Base-by-base conservation (phyloP, 306 rosid species). In the Urtica urens region DNA sequence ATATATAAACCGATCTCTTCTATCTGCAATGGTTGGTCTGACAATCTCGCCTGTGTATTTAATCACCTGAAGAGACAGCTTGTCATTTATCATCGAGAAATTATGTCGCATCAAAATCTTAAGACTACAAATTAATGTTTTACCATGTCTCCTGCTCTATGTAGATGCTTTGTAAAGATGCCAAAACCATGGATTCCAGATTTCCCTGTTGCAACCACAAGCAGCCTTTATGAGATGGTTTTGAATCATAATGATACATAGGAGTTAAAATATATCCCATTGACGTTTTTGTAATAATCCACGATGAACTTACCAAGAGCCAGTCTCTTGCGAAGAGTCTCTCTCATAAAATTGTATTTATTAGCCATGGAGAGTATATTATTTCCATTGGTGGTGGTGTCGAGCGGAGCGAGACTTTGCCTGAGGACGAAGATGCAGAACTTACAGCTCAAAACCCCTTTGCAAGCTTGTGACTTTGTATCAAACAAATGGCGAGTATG, bases 91-190 rank as follows among this genome's bases (percentile, higher is more conserved):
- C 14, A 28, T 6, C 35, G 51, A 44, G 49, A 18, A 38, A 49
- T 44, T 23, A 34, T 23, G 35, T 22, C 60, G 59, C 25, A 63
- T 47, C 55, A 62, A 29, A 63, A 47, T 53, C 31, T 38, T 30
- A n/a, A n/a, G n/a, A n/a, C n/a, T n/a, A 30, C 34, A 25, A 42
- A 23, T 44, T 26, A 25, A 38, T 19, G 42, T 64, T n/a, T 64
- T 85, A 90, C 99, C 99, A 90, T 90, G 65, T 90, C 99, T 52
- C 99, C 99, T 13, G 95, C 99, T 82, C 86, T 85, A 66, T 81
- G 81, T 51, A 95, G 93, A 67, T 79, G 87, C 80, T 90, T 90
- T 25, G 99, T 76, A 51, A 90, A 90, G 73, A 90, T 90, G 55
- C 99, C 99, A 82, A 84, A 90, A 63, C 99, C 99, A 77, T 90